Conservation (phyloP, 768 basidiomycete genomes). For the Erythrobasidium yunnanense region DNA sequence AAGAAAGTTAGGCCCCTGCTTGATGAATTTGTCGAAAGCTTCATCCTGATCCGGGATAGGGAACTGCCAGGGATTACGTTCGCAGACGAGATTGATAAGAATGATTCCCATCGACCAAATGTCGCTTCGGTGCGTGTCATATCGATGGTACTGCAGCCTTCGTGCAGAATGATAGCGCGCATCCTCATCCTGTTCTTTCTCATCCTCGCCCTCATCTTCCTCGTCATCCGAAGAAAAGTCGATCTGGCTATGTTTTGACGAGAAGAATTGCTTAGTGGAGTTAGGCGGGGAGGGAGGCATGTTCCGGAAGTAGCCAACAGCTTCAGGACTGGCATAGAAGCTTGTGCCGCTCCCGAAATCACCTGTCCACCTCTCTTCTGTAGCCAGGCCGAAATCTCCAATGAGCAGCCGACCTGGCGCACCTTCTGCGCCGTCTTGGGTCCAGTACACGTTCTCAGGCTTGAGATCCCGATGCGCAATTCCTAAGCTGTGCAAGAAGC, state of each 20-base stretch:
- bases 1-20: not conserved
- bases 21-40: not conserved
- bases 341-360: conserved; percentile 13
- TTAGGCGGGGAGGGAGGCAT: too few relatives aligned
- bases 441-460: conserved; percentile 19
- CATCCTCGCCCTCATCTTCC: too few relatives aligned
- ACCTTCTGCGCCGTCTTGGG: not conserved
- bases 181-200: too few relatives aligned
- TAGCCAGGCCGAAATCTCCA: conserved; percentile 12
- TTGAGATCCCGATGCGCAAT: conserved; percentile 16
- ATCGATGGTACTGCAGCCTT: too few relatives aligned
- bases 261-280: too few relatives aligned
- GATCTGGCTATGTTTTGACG: too few relatives aligned
- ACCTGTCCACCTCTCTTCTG: not conserved
- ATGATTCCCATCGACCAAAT: conserved; percentile 20
- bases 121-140: not conserved
- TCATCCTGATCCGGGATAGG: not conserved
- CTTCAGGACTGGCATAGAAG: conserved; percentile 14
- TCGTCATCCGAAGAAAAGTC: too few relatives aligned
- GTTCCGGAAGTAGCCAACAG: conserved; percentile 5
- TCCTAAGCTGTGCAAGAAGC: not conserved
- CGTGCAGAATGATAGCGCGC: too few relatives aligned
- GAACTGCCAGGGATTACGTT: conserved; percentile 18
- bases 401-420: not conserved
- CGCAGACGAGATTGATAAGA: conserved; percentile 10